Percentiles rank a stretch among this genome's conserved stretches.
phyloP scores from a whole-genome alignment of 2,329 filamentous ascomycete species.

The Pseudomassariella vexata region DNA sequence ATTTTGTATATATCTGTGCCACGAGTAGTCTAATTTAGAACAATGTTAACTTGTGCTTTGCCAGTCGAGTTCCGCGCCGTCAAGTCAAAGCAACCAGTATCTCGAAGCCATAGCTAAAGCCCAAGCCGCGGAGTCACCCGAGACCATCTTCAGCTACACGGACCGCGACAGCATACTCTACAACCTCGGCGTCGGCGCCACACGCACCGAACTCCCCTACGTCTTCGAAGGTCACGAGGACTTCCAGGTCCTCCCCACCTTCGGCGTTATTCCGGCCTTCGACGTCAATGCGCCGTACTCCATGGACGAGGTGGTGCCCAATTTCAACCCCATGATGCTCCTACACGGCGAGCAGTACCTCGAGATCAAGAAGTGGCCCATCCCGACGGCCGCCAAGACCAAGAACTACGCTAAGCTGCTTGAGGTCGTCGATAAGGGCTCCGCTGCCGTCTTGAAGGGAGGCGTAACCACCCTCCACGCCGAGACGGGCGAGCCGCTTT shows the following conservation, averaged over 20 bases:
- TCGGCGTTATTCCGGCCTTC: constrained; percentile 92
- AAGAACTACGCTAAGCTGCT: constrained; percentile 74
- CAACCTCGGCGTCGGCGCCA: constrained; percentile 90
- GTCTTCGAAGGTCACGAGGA: constrained; percentile 87
- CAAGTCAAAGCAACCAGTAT: constrained; percentile 53
- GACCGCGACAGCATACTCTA: constrained; percentile 91
- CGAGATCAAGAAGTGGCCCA: constrained; percentile 85
- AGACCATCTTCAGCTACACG: constrained; percentile 74
- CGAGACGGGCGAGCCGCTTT: constrained; percentile 79
- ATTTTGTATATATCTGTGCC: constrained; percentile 19
- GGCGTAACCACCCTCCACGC: constrained; percentile 81
- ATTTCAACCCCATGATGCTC: constrained; percentile 98
- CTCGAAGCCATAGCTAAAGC: constrained; percentile 72
- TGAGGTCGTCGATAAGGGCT: constrained; percentile 95
- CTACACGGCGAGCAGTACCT: constrained; percentile 98
- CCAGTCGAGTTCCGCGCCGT: constrained; percentile 1
- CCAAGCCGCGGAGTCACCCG: constrained; percentile 48
- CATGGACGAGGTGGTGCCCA: constrained; percentile 79
- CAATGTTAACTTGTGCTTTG: constrained; percentile 9
- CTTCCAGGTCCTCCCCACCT: constrained; percentile 94
- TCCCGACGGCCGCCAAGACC: constrained; percentile 77
- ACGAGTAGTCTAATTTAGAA: too few relatives aligned
- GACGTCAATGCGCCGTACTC: constrained; percentile 74
- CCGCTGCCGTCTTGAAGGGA: constrained; percentile 74
- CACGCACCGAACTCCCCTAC: constrained; percentile 78